phyloP scores from a whole-genome alignment of 2,329 filamentous ascomycete species.

The Ophiostoma sp. region DNA sequence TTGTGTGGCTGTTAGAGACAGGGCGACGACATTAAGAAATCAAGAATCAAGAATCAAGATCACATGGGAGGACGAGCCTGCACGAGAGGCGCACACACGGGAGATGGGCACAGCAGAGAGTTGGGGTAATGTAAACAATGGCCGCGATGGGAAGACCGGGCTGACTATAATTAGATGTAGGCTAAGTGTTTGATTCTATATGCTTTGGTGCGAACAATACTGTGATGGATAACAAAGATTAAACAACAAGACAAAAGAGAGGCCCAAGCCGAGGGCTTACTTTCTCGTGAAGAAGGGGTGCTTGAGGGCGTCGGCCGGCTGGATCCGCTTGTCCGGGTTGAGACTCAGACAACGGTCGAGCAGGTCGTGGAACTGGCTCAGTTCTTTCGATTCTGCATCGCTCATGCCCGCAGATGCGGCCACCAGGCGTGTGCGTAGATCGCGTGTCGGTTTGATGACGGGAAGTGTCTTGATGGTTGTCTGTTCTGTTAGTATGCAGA shows the following conservation, averaged over 20 bases:
- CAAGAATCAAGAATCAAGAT: neutral
- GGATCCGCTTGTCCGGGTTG: constrained; percentile 89
- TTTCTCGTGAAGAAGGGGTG: constrained; percentile 72
- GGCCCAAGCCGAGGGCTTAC: neutral
- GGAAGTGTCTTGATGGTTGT: constrained; percentile 62
- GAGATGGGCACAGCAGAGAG: neutral
- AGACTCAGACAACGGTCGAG: constrained; percentile 82
- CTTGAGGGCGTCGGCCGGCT: constrained; percentile 75
- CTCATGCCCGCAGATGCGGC: constrained; percentile 68
- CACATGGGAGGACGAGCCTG: constrained; percentile 21
- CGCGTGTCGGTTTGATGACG: constrained; percentile 69
- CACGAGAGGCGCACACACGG: constrained; percentile 6
- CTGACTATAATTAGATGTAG: neutral
- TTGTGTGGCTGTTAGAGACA: neutral
- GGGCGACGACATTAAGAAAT: neutral
- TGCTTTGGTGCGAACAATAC: neutral
- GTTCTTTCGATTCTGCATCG: constrained; percentile 68
- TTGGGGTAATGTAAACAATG: neutral
- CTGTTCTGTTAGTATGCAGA: constrained; percentile 36
- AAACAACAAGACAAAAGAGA: neutral
- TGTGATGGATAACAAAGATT: neutral
- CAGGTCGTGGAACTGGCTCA: constrained; percentile 79
- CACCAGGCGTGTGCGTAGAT: constrained; percentile 74
- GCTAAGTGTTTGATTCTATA: neutral
- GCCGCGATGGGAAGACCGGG: constrained; percentile 3